Evolutionary conservation across 129 eudicot species (phyloP), one percentile per base, ranked within the genome.

Genomic region (Centaurea solstitialis): DNA sequence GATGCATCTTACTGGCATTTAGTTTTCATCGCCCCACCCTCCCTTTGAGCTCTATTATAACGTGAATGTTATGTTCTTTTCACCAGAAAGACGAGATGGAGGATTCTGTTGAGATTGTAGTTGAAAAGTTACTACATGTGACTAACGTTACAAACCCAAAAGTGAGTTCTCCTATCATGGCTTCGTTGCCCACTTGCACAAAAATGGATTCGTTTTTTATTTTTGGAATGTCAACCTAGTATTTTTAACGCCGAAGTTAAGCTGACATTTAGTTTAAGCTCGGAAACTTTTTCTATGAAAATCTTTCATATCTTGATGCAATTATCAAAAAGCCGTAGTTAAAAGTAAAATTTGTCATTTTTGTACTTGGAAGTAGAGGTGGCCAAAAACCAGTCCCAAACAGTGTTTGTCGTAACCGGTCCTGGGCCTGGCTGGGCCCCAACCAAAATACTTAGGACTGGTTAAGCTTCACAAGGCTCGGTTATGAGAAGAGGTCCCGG

Each of bases 51-150:
- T n/a, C 22, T 57, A 8, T 57, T 57, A 57, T 57, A 57, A 57
- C 65, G 7, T 17, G 23, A 57, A 57, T 57, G 65, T 57, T 57
- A 57, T 62, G 43, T 35, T 75, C 59, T 77, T 62, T 24, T 37
- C 71, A 87, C 68, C 89, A 95, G 99, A 93, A 86, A 85, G 91
- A 93, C 35, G 79, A 91, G 18, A 95, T 95, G 94, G 98, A 92
- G 80, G 99, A 95, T 76, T 95, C 99, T 78, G 76, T 91, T 66
- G 99, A 95, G 86, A 91, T 95, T 81, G 95, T 95, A 68, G 90
- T 93, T 21, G 98, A 95, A 68, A 95, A 93, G 50, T 84, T 95
- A 85, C 93, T 95, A 76, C 89, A 93, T 39, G 90, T 87, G 77
- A 85, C 99, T 0, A 91, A 91, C 80, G 99, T 91, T 79, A 59